Base-by-base conservation (phyloP, 2,329 filamentous ascomycete species). In the Ophiostoma triangulosporum region DNA sequence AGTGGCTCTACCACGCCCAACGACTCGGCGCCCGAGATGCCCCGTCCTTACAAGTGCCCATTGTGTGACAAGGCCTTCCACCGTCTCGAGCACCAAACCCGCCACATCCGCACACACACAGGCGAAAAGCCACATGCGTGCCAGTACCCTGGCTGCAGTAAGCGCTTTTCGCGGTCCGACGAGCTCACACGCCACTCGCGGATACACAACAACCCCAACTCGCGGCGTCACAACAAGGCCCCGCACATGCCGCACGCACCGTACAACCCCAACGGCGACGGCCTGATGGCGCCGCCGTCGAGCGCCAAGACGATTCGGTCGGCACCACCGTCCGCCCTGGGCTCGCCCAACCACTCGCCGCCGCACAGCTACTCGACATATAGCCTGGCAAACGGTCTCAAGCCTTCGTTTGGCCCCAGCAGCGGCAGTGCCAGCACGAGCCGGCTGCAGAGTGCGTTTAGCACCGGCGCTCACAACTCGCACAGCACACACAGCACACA, bases 171-270 rank as follows among this genome's bases (percentile, higher is more conserved):
- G 59, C 84, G 91, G 59, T 96, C 91, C 12, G 91, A 98, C 66
- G 91, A 98, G 72, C 77, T 98, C 62, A 98, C 93, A 58, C 84
- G 91, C 57, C 91, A 98, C 72, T 96, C 91, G 66, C 81, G 91
- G 68, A 98, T 98, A 73, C 91, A 98, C 79, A 96, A 88, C 80
- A 98, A 97, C 72, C 91, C 93, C 56, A 97, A 97, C 76, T 96
- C 90, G 55, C 79, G 93, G 65, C 77, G 91, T 65, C 90, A 88
- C 60, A 94, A 95, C 76, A 95, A 95, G 75, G 81, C 69, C 27
- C 73, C 77, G 60, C 61, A 63, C 31, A 69, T 73, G 54, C 69
- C 72, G 54, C 68, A 73, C 56, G 63, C 64, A 35, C 64, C 72
- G 59, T 69, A 70, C 53, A 69, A 72, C 54, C 68, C 77, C 61